Evolutionary conservation across 2,329 filamentous ascomycete genomes (phyloP).

Genomic region (Trichoderma oligosporum): DNA sequence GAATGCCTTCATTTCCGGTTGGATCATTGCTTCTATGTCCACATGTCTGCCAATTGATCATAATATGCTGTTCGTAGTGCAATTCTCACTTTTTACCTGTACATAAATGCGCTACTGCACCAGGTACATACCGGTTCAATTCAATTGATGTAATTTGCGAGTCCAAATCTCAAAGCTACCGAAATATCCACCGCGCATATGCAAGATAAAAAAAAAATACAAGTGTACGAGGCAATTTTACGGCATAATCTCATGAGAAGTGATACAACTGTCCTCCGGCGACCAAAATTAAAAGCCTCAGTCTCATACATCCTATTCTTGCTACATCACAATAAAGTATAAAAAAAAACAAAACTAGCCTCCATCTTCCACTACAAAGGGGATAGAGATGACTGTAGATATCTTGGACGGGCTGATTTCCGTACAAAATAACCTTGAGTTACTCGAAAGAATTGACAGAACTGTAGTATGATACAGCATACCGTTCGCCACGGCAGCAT

Average conservation of each 20-base stretch:
- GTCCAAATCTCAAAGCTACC: slow-evolving; percentile 9
- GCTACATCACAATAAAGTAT: no score
- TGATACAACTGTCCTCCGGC: background rate
- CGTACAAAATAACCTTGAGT: background rate
- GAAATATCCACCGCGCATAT: slow-evolving; percentile 16
- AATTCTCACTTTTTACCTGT: background rate
- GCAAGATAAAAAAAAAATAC: slow-evolving; percentile 10
- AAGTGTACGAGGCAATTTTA: slow-evolving; percentile 14
- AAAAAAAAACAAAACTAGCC: background rate
- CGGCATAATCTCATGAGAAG: slow-evolving; percentile 8
- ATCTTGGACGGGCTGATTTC: slow-evolving; percentile 10
- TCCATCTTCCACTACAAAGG: background rate
- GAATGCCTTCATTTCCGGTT: no score
- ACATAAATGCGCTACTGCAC: slow-evolving; percentile 8
- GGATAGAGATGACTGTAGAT: background rate
- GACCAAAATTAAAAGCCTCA: background rate
- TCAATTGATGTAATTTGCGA: slow-evolving; percentile 13
- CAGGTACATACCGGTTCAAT: background rate
- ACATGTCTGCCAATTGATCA: no score
- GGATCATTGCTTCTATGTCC: no score
- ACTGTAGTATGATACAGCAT: slow-evolving; percentile 1
- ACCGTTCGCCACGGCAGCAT: background rate
- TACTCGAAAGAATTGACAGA: slow-evolving; percentile 1
- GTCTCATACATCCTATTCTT: slow-evolving; percentile 7
- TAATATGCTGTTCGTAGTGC: no score